These are phyloP conservation scores for Globisporangium alternatum DNA, from an alignment of 352 stramenopile genomes.

Conservation along the genomic window DNA sequence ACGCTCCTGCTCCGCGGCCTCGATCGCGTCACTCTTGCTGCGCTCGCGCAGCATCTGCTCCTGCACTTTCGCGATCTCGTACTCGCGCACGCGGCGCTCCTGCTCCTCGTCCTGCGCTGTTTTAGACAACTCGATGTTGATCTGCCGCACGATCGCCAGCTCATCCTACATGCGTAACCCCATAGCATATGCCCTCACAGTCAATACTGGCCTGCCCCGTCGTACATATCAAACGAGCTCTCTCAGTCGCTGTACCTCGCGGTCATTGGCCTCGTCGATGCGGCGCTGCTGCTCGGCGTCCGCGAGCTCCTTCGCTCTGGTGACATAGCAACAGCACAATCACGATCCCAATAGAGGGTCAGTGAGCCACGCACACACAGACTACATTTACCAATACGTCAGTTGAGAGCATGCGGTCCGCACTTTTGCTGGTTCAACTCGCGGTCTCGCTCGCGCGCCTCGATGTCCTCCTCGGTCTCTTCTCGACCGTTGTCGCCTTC, in stretches of 20 bases:
- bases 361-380: not conserved
- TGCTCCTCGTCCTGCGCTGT: slow-evolving; percentile 57
- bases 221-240: not conserved
- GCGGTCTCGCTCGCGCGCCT: slow-evolving; percentile 34
- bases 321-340: not conserved
- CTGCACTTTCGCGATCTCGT: slow-evolving; percentile 60
- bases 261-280: slow-evolving; percentile 45
- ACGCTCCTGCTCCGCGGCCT: slow-evolving; percentile 46
- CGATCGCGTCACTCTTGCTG: slow-evolving; percentile 34
- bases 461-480: slow-evolving; percentile 39
- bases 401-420: not conserved
- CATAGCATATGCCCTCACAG: not conserved
- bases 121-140: slow-evolving; percentile 71
- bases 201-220: not conserved
- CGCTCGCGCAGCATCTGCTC: slow-evolving; percentile 54
- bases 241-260: slow-evolving; percentile 23
- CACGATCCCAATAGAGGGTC: not conserved
- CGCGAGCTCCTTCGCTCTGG: slow-evolving; percentile 45
- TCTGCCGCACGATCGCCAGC: slow-evolving; percentile 62
- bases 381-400: too few relatives aligned
- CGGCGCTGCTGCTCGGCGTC: slow-evolving; percentile 58
- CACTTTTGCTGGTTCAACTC: slow-evolving; percentile 50
- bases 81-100: slow-evolving; percentile 57
- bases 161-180: slow-evolving; percentile 29
- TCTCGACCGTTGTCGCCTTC: slow-evolving; percentile 28